Evolutionary conservation across 768 basidiomycete species (phyloP), one percentile per base, ranked within the genome.

Genomic region (Podaxis sp.): DNA sequence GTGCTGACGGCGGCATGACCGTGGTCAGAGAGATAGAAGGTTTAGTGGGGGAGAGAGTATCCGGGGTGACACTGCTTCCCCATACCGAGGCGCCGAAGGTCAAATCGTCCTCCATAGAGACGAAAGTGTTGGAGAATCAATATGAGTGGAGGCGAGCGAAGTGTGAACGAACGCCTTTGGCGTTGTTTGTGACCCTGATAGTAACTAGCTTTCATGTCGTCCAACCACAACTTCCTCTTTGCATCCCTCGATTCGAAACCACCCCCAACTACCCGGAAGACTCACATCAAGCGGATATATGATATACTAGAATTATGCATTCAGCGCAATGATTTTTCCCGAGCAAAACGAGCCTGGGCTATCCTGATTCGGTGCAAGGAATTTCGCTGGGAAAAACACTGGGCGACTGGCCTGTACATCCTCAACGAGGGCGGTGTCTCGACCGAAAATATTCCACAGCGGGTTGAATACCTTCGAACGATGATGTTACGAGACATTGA

Each of bases 311-410:
- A 92, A 50, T 73, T 93, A 42, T 85, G 78, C 64, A 75, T 93
- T 32, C 88, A 90, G 48, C 82, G 85, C 16, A 77, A 79, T 47
- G 89, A 94, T 71, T 72, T 83, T 58, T 67, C 69, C 47, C 79
- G 87, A 42, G 92, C 93, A 25, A 79, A 74, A 57, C 78, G 82
- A 61, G 87, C 87, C 5, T 94, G 91, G 89, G 75, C 81, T 23
- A 86, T 93, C 38, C 81, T 94, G 21, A 77, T 81, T 10, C 82
- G 86, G 57, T 94, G 92, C 71, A 87, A 86, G 66, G 92, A 93
- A 76, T 72, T 92, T 1, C 73, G 86, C 63, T 93, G 91, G 90
- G 84, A 76, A 69, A 66, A 74, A 9, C 78, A 90, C 71, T 93
- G 92, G 91, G 80, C 76, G 57, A 83, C 81, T 9, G 85, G 85